Conservation (phyloP, 2,329 filamentous ascomycete genomes). For the Helminthosporium solani region DNA sequence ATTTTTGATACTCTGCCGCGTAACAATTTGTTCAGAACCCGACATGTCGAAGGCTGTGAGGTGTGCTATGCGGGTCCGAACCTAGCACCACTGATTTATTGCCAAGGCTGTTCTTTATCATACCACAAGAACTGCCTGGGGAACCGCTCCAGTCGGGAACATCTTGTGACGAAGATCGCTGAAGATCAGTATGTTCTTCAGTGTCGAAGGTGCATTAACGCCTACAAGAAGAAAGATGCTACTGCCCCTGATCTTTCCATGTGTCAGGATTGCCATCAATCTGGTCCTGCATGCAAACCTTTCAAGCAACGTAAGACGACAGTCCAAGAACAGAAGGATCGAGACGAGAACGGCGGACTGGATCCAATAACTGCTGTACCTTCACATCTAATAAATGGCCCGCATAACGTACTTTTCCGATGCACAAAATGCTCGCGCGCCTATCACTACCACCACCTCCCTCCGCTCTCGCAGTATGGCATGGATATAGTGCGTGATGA, state of each 20-base stretch:
- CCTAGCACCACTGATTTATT: slow-evolving; percentile 75
- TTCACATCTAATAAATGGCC: slow-evolving; percentile 68
- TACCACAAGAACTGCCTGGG: slow-evolving; percentile 87
- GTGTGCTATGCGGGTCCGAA: slow-evolving; percentile 63
- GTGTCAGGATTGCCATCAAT: slow-evolving; percentile 68
- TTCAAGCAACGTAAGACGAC: slow-evolving; percentile 73
- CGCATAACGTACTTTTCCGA: slow-evolving; percentile 76
- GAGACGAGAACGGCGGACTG: slow-evolving; percentile 73
- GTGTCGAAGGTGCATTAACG: slow-evolving; percentile 79
- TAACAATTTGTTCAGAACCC: slow-evolving; percentile 65
- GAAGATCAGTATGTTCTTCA: slow-evolving; percentile 81
- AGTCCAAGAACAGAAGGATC: slow-evolving; percentile 79
- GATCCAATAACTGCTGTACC: slow-evolving; percentile 73
- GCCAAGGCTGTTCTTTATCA: slow-evolving; percentile 83
- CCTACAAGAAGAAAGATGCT: slow-evolving; percentile 66
- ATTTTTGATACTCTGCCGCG: slow-evolving; percentile 64
- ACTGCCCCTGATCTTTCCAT: slow-evolving; percentile 67
- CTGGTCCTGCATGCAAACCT: slow-evolving; percentile 69
- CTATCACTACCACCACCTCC: slow-evolving; percentile 84
- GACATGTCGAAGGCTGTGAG: slow-evolving; percentile 72
- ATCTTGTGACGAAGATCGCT: slow-evolving; percentile 82
- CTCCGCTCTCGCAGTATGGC: slow-evolving; percentile 49
- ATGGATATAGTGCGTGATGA: slow-evolving; percentile 49
- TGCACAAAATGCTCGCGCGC: slow-evolving; percentile 74
- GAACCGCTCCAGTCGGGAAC: slow-evolving; percentile 70